Evolutionary conservation across 805 yeast genomes (phyloP).

Genomic region (Ogataea nitratoaversa): DNA sequence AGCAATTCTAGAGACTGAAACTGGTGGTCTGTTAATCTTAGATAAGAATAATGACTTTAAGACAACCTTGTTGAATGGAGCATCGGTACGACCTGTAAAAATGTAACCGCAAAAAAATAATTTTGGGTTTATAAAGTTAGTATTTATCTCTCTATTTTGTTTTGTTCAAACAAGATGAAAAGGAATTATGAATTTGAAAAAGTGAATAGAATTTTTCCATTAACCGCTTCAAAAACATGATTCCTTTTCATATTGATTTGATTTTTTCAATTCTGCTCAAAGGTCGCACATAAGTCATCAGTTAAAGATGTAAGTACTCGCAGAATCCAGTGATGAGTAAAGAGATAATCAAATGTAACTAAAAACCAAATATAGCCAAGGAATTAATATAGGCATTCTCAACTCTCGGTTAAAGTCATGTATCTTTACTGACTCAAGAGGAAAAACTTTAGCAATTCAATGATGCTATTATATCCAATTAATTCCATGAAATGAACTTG

Average conservation of each 20-base stretch:
- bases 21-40: conserved; percentile 99
- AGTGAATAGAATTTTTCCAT: no score
- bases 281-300: conserved; percentile 31
- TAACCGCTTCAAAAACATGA: no score
- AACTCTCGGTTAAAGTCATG: not conserved
- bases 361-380: no score
- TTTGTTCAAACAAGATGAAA: no score
- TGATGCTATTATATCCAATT: no score
- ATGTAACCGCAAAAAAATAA: conserved; percentile 7
- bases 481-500: no score
- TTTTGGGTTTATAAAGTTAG: conserved; percentile 24
- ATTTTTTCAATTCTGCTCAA: conserved; percentile 47
- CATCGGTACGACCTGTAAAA: conserved; percentile 88
- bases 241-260: not conserved
- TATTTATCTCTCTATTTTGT: conserved; percentile 8
- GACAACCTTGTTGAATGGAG: conserved; percentile 97
- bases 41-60: conserved; percentile 93
- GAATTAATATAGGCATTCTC: no score
- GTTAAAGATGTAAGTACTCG: conserved; percentile 25
- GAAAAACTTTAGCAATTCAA: no score
- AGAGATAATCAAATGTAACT: not conserved
- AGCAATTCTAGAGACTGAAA: conserved; percentile 87
- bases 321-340: conserved; percentile 23
- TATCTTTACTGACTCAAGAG: conserved; percentile 2
- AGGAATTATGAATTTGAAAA: no score